Evolutionary conservation across 164 flowering plant genomes (phyloP).

Genomic region (Warburgia ugandensis): DNA sequence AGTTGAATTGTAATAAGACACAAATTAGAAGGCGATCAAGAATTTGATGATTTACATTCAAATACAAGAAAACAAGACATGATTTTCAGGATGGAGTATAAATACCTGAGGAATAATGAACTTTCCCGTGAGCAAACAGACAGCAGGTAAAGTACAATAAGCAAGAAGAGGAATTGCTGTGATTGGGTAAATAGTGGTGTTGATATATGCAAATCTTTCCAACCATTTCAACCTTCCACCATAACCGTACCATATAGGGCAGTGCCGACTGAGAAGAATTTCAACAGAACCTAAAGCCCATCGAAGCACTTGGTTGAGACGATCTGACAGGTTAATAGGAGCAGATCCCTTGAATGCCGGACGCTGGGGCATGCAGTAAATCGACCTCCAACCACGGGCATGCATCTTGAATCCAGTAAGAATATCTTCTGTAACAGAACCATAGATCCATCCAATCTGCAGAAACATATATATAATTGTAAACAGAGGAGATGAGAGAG

Average conservation of each 20-base stretch:
- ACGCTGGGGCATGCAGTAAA: slow-evolving; percentile 39
- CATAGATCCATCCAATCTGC: slow-evolving; percentile 50
- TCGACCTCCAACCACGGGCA: slow-evolving; percentile 48
- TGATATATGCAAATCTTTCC: slow-evolving; percentile 42
- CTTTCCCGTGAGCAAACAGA: slow-evolving; percentile 44
- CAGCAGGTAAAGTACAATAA: slow-evolving; percentile 42
- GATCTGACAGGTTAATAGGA: slow-evolving; percentile 47
- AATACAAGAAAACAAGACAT: no score
- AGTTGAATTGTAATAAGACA: no score
- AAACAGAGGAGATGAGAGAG: neutral
- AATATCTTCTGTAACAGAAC: slow-evolving; percentile 49
- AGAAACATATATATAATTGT: neutral
- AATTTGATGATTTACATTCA: no score
- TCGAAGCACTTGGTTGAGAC: slow-evolving; percentile 49
- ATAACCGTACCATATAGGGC: slow-evolving; percentile 54
- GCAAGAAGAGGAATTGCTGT: slow-evolving; percentile 40
- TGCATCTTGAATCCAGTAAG: slow-evolving; percentile 57
- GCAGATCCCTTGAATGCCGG: slow-evolving; percentile 51
- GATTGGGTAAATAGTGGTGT: slow-evolving; percentile 39
- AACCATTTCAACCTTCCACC: slow-evolving; percentile 40
- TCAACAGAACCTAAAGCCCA: slow-evolving; percentile 56
- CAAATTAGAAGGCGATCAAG: no score
- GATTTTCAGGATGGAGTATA: neutral
- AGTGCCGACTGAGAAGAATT: slow-evolving; percentile 39
- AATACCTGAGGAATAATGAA: slow-evolving; percentile 45